These are phyloP conservation scores for Chaetomidium leptoderma DNA, from an alignment of 495 filamentous ascomycete genomes.

Conservation along the genomic window DNA sequence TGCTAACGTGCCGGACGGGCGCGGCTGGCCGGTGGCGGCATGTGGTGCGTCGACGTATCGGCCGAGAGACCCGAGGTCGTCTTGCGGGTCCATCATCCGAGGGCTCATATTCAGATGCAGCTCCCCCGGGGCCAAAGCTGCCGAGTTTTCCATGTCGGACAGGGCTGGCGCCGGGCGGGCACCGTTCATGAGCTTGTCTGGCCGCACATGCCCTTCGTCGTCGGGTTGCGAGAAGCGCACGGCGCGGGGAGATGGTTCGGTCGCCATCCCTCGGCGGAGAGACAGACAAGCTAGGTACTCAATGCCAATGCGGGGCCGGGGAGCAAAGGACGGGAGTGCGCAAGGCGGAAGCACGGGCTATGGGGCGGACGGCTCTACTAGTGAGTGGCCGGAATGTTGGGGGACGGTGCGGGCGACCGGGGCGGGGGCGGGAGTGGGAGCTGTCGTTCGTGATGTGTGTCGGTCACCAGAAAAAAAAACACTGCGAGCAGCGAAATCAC, in stretches of 20 bases:
- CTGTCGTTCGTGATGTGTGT: not conserved
- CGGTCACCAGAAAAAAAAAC: not conserved
- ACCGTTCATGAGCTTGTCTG: slow-evolving; percentile 37
- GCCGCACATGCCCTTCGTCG: slow-evolving; percentile 27
- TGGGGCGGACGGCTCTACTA: not conserved
- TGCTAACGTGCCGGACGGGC: slow-evolving; percentile 20
- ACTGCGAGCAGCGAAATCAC: slow-evolving; percentile 13
- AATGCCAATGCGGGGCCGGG: not conserved
- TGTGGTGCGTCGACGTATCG: slow-evolving; percentile 37
- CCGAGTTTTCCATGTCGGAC: slow-evolving; percentile 62
- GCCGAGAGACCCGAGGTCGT: slow-evolving; percentile 42
- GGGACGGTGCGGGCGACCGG: not conserved
- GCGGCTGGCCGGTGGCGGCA: slow-evolving; percentile 35
- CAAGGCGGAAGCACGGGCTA: not conserved
- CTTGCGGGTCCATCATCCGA: slow-evolving; percentile 44
- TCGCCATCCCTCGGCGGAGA: slow-evolving; percentile 23
- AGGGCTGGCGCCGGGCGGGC: slow-evolving; percentile 46
- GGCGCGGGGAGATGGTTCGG: slow-evolving; percentile 47
- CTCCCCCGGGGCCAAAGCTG: slow-evolving; percentile 52
- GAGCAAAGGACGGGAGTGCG: too few relatives aligned
- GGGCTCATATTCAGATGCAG: slow-evolving; percentile 53
- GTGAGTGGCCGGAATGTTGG: not conserved
- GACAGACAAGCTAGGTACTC: not conserved
- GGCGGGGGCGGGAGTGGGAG: not conserved
- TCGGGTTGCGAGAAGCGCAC: slow-evolving; percentile 50